A percentile compares a stretch with the other conserved stretches of the same genome.
Evolutionary conservation across 176 grass and related monocot genomes (phyloP).

Genomic region (Triticum aestivum): IWGSC_CS_RefSeq_v2.1 NC_057797.1:718235982-718236481

Average conservation of each 20-base stretch:
- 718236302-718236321: no score
- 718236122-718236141: background rate
- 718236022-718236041: background rate
- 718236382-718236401: background rate
- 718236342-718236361: no score
- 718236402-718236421: background rate
- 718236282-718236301: background rate
- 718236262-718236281: background rate
- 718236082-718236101: background rate
- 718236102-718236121: background rate
- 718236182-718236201: background rate
- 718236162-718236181: background rate
- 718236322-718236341: no score
- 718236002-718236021: background rate
- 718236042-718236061: conserved; percentile 1
- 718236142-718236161: background rate
- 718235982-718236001: background rate
- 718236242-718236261: background rate
- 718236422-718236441: background rate
- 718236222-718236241: background rate
- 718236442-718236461: background rate
- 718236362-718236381: background rate
- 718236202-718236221: background rate
- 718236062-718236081: background rate
- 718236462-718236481: background rate